Base-by-base conservation (phyloP, 306 rosid species). In the Prunus persica region DNA sequence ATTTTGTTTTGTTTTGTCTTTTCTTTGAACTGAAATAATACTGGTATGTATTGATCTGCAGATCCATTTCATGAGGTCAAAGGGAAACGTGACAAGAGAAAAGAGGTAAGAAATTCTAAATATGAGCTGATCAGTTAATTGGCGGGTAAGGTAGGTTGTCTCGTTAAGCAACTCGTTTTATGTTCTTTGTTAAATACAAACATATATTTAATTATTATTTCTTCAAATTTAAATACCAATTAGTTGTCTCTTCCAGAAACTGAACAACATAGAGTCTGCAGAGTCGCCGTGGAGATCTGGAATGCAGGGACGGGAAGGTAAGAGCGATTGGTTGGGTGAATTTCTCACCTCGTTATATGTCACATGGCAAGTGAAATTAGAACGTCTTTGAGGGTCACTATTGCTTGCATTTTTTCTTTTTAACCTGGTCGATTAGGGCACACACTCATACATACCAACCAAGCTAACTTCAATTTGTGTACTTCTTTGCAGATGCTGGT, bases 41-140 rank as follows among this genome's bases (percentile, higher is more conserved):
- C 34, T 62, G 10, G 1, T n/a, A 38, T 27, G 55, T 69, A 11
- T 52, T 84, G 79, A 82, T 83, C 70, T 60, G 71, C 96, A 93
- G 98, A 93, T 84, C 79, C 97, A 58, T 93, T 93, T 82, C 97
- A 88, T 56, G 97, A 88, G 89, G 98, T 93, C 83, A 93, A 88
- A 87, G 83, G 97, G 81, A 93, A 91, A 78, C 95, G 78, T 54
- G 97, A 88, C 76, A 91, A 81, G 82, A 89, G 83, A 82, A 93
- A 91, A 83, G 97, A 91, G 93, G 98, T 91, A 83, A 89, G 81
- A 74, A 69, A 74, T 77, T 46, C 49, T 76, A 71, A 38, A 76
- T 50, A 57, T 30, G 27, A 80, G 38, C 54, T 79, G 16, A 75
- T 56, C 14, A 34, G 49, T 22, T 6, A 19, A 65, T 3, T 73